Evolutionary conservation across 257 asterid species (phyloP), one percentile per base, ranked within the genome.

Genomic region (Lycium barbarum): DNA sequence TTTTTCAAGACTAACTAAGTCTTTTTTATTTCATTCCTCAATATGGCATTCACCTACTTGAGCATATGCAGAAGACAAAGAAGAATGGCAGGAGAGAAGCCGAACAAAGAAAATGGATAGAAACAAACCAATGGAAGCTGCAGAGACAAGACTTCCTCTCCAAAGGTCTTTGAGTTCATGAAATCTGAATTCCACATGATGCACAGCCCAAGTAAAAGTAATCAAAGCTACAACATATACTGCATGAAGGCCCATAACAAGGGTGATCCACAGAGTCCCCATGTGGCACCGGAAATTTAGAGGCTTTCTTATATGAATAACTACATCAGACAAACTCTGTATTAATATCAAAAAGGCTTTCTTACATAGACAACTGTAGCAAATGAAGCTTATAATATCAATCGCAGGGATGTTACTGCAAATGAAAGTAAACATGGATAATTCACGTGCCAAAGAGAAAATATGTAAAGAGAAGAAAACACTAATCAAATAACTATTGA

Each of bases 81-180:
- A 76, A 53, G 6, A 53, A 55, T 43, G 40, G 76, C 18, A 58
- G 17, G 7, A 84, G n/a, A 78, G 20, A 84, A 36, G 35, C 66
- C 57, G 10, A 79, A 20, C 15, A 33, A 20, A 35, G 67, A 84
- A 74, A 65, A 51, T 55, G 49, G 84, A 81, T 11, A 81, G 81
- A 74, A 53, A 84, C 63, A 61, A 91, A 95, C 98, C 98, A 61
- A 95, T 88, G 91, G 91, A 89, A 89, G 88, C 90, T 83, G 88
- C 40, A 73, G 95, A 88, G 57, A 93, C 94, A 63, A 95, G 88
- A 79, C 92, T 90, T 74, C 97, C 98, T 17, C 97, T 93, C 97
- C 97, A 92, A 71, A 95, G 97, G 84, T 92, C 97, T 90, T 94
- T 94, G 84, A 93, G 92, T 88, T 94, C 98, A 18, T 91, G 93